Evolutionary conservation across 371 early-diverging fungal species (phyloP).

Genomic region (Ecytonucleospora hepatopenaei): DNA sequence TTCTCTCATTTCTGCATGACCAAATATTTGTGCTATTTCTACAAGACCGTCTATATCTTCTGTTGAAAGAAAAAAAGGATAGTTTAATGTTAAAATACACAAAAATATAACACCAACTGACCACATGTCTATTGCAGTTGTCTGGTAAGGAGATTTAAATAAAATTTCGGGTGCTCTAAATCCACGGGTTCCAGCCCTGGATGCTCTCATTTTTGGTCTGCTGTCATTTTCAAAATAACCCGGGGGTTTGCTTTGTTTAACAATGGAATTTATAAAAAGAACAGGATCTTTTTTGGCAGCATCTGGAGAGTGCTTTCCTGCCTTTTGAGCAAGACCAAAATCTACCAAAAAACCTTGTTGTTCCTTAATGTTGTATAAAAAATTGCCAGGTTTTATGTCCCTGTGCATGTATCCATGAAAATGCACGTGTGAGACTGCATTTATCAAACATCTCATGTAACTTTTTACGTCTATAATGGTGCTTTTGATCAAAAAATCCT

Average conservation of each 20-base stretch:
- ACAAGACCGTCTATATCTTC: conserved; percentile 76
- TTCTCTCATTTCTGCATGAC: conserved; percentile 64
- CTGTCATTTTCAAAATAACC: conserved; percentile 56
- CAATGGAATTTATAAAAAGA: conserved; percentile 26
- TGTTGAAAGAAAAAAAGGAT: conserved; percentile 76
- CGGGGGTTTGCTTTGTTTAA: conserved; percentile 36
- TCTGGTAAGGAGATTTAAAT: conserved; percentile 47
- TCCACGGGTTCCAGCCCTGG: conserved; percentile 81
- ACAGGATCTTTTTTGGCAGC: conserved; percentile 55
- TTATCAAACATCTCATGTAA: conserved; percentile 69
- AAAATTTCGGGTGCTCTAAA: conserved; percentile 57
- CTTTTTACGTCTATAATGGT: conserved; percentile 63
- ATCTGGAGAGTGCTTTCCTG: conserved; percentile 13
- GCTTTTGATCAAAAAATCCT: conserved; percentile 57
- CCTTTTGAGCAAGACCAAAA: conserved; percentile 85
- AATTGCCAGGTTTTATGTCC: conserved; percentile 90
- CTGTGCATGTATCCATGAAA: conserved; percentile 63
- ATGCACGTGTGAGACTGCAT: conserved; percentile 59
- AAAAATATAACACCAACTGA: conserved; percentile 96
- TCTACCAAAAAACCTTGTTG: conserved; percentile 76
- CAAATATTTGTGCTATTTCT: conserved; percentile 76
- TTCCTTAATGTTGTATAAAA: conserved; percentile 64
- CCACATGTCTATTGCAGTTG: conserved; percentile 74
- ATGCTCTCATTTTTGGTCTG: conserved; percentile 66
- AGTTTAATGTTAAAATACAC: conserved; percentile 66